Evolutionary conservation across 352 stramenopile species (phyloP), one percentile per base, ranked within the genome.

Genomic region (Globisporangium uncinulatum): DNA sequence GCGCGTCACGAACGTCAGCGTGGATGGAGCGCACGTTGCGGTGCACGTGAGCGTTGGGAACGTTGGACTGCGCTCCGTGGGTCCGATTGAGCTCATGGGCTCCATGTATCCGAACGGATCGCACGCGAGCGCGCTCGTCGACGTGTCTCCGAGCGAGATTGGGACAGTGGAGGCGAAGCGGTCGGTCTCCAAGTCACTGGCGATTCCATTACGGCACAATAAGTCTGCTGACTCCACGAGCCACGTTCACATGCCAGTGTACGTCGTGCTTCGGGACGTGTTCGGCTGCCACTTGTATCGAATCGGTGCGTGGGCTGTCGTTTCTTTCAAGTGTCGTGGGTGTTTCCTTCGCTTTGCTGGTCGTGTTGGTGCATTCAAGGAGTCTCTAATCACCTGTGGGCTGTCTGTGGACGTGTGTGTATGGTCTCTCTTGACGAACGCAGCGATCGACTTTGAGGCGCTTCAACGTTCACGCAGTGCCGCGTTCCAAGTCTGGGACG

Each of bases 241-340:
- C 24, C 46, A 49, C 36, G 31, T 57, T 15, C 62, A 74, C 45
- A 21, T 60, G 31, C 60, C 60, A 13, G 49, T 82, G 24, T 86
- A 79, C 48, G 48, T 86, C 4, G 52, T 86, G 32, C 51, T 89
- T 20, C 67, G 74, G 6, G 78, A 89, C 54, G 14, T 46, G 0
- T 61, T 71, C n/a, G 73, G 72, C 14, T 89, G 78, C n/a, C 65
- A 79, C n/a, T 54, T 86, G 34, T 76, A 77, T 51, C 78, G 78
- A 54, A 61, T 85, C 41, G 76, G 76, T 86, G 72, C 51, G 77
- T 75, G 19, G 8, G 24, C 13, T 36, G 45, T 9, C 10, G 4
- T 15, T n/a, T 20, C 5, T 19, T 36, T 36, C 11, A 20, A 17
- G 13, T 41, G 15, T 31, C 9, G 4, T 20, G 13, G 14, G 24